Base-by-base conservation (phyloP, 2,329 filamentous ascomycete genomes). In the Alternaria rosae region DNA sequence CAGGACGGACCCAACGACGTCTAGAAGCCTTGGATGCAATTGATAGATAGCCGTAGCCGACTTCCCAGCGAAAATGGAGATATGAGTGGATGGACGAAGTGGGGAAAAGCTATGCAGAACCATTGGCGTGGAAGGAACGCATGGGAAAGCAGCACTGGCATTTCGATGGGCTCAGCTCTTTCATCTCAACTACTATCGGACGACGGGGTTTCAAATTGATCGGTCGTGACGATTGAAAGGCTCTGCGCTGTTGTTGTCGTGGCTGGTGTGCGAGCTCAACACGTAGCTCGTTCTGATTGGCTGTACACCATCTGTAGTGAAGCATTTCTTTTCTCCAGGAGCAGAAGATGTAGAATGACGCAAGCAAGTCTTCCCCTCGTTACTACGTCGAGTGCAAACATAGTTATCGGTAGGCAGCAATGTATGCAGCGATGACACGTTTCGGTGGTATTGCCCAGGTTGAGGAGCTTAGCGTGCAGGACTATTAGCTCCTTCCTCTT, bases 221-320 rank as follows among this genome's bases (percentile, higher is more conserved):
- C 45, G 23, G 41, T 13, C 13, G 43, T 57, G 54, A 61, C 45
- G 54, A 43, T 20, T 47, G 61, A 43, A 17, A 54, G 63, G 57
- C 52, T 58, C 50, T 64, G 56, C 42, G 54, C 65, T 65, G 60
- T 65, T 54, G 65, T 47, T 67, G 67, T 71, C 69, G 69, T 74
- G 64, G 69, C 65, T 70, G 50, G 44, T 61, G 62, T 62, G 53
- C 59, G 51, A 57, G 35, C 51, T 44, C 60, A 76, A 65, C 75
- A 77, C 74, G 75, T 78, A 75, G 64, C 41, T 30, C 7, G 32
- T 43, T 54, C 45, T 73, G 64, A 77, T 78, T 77, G 74, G 75
- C 43, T 60, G 57, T 48, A 50, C 58, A 52, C 30, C 45, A 47
- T 52, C 47, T 32, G 52, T 43, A 62, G 67, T 64, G 65, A 67